Percentiles rank a stretch among this genome's conserved stretches.
These are phyloP conservation scores for Diaporthe nobilis DNA, from an alignment of 2,329 filamentous ascomycete genomes.

Conservation along the genomic window DNA sequence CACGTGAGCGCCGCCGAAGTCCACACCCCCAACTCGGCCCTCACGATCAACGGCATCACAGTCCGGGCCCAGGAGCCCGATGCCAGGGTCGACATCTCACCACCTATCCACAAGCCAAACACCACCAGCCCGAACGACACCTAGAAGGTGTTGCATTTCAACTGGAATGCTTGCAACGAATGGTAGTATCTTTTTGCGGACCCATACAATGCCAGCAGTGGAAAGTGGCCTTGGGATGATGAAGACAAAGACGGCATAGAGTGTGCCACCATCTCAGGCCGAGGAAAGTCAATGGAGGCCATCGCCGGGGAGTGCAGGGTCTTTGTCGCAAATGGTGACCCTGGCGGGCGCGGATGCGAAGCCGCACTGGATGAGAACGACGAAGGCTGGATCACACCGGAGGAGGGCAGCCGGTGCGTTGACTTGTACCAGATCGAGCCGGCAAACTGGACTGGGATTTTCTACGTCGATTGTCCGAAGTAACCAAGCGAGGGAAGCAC, in stretches of 20 bases:
- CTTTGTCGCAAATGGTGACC: neutral
- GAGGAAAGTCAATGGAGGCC: too few relatives aligned
- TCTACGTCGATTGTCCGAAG: neutral
- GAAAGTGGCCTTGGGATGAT: too few relatives aligned
- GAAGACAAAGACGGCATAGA: neutral
- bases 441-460: neutral
- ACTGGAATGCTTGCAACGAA: too few relatives aligned
- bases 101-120: neutral
- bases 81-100: neutral
- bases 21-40: neutral
- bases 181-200: too few relatives aligned
- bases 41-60: neutral
- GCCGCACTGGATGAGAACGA: neutral
- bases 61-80: neutral
- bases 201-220: neutral
- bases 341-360: neutral
- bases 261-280: too few relatives aligned
- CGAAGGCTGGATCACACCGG: neutral
- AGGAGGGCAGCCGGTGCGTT: too few relatives aligned
- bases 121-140: neutral
- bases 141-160: neutral
- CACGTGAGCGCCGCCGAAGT: conserved; percentile 16
- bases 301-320: neutral
- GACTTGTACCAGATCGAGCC: neutral
- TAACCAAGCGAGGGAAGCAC: neutral